Percentiles rank a stretch among this genome's conserved stretches.
These are phyloP conservation scores for Sideroxylon spinosum DNA, from an alignment of 179 eudicot species.

Conservation along the genomic window DNA sequence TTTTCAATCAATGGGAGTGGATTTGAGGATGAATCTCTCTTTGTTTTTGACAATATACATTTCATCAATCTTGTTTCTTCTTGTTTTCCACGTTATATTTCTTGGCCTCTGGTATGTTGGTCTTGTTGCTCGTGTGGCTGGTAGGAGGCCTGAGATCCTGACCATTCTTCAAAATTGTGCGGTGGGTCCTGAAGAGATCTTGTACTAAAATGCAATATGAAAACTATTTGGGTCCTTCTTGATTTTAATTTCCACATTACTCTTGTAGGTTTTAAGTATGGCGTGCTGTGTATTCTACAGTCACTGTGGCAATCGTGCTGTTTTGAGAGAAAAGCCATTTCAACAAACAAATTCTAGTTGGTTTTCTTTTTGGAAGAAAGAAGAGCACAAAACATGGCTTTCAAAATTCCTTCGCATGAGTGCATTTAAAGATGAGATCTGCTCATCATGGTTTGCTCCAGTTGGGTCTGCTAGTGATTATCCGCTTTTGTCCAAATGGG, in stretches of 20 bases:
- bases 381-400: slow-evolving; percentile 71
- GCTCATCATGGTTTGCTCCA: slow-evolving; percentile 99
- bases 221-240: not conserved
- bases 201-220: not conserved
- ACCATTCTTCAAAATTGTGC: slow-evolving; percentile 96
- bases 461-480: slow-evolving; percentile 99
- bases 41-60: slow-evolving; percentile 79
- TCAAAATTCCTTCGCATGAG: slow-evolving; percentile 73
- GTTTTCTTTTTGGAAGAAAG: slow-evolving; percentile 77
- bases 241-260: not conserved
- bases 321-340: slow-evolving; percentile 49
- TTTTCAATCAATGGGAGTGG: slow-evolving; percentile 99
- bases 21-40: slow-evolving; percentile 96
- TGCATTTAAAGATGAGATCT: slow-evolving; percentile 83
- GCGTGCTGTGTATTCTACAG: slow-evolving; percentile 99
- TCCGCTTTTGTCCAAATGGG: slow-evolving; percentile 98
- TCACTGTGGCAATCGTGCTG: slow-evolving; percentile 95
- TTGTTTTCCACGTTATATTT: slow-evolving; percentile 85
- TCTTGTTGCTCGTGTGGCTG: slow-evolving; percentile 96
- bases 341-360: slow-evolving; percentile 57
- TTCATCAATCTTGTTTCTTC: slow-evolving; percentile 82
- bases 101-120: slow-evolving; percentile 95
- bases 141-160: slow-evolving; percentile 75
- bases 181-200: slow-evolving; percentile 39
- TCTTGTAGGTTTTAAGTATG: slow-evolving; percentile 79